Evolutionary conservation across 306 rosid species (phyloP), one percentile per base, ranked within the genome.

Genomic region (Dalbergia oliveri): DNA sequence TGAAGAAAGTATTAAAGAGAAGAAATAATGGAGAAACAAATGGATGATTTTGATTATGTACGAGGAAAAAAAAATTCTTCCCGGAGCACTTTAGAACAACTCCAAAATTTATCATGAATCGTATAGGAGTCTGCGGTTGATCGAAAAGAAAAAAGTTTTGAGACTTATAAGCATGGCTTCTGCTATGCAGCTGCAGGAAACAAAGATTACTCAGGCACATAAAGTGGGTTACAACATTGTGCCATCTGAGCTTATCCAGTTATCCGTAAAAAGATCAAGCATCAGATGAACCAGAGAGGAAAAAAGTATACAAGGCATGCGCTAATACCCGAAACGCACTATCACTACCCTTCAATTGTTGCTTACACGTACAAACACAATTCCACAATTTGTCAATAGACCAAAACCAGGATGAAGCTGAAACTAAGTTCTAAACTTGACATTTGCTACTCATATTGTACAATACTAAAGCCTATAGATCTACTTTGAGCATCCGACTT

Each of bases 391-490:
- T 69, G 72, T 15, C 16, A 26, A 49, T 61, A 50, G 14, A 57
- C 50, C 66, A 21, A 65, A 77, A 66, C 75, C 57, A 41, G 61
- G 78, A 69, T 76, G 79, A 68, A 53, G 3, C 26, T 77, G 78
- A 83, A 67, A 87, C 74, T 57, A 44, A 50, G 80, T 82, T 77
- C 77, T 82, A 72, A 76, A 73, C 54, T 47, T 73, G 72, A 76
- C 58, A 65, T 71, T 43, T 31, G 47, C 83, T 63, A 79, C 84
- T 73, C 87, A 19, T 57, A 77, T 76, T 51, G 73, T 70, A 73
- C 83, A 75, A 76, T 31, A 39, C 83, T 76, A 83, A 59, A 79
- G 73, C 73, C 84, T 75, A 79, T 56, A 56, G 43, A 83, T 73
- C 68, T 72, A 49, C 65, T 47, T 61, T 54, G 68, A 84, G 74